Percentiles rank a stretch among this genome's conserved stretches.
These are phyloP conservation scores for Setaria italica DNA, from an alignment of 202 grass and related monocot species.

Conservation along the genomic window DNA sequence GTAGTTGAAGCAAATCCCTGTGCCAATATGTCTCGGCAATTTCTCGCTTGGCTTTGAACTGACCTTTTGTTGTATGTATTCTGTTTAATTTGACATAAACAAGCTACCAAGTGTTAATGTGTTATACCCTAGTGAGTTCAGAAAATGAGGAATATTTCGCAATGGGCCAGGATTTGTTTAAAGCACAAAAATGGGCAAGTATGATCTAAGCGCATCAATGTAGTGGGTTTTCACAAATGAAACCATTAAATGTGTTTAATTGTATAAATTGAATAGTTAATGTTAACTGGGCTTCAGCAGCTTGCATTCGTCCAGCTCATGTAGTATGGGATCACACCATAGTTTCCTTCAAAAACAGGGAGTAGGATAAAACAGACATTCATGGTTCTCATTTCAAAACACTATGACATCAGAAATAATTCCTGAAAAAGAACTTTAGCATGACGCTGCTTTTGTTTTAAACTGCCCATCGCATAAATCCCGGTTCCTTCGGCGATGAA, in stretches of 20 bases:
- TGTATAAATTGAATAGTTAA: slow-evolving; percentile 18
- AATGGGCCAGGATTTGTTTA: not conserved
- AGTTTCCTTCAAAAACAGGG: not conserved
- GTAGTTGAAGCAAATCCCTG: slow-evolving; percentile 23
- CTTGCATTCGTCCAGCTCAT: not conserved
- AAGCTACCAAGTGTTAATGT: not conserved
- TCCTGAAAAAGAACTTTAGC: no score
- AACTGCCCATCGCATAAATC: slow-evolving; percentile 11
- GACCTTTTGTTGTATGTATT: not conserved
- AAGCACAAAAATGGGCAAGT: slow-evolving; percentile 15
- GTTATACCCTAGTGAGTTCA: not conserved
- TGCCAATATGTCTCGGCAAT: not conserved
- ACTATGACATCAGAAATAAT: no score
- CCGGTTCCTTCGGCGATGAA: not conserved
- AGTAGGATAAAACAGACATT: not conserved
- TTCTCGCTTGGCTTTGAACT: slow-evolving; percentile 14
- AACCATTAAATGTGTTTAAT: not conserved
- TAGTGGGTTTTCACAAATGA: slow-evolving; percentile 17
- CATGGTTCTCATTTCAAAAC: no score
- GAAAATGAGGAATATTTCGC: not conserved
- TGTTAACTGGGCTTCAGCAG: slow-evolving; percentile 15
- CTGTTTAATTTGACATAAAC: slow-evolving; percentile 14
- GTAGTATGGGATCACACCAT: not conserved
- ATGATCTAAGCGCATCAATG: not conserved
- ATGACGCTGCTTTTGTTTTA: not conserved